Conservation (phyloP, 345 rosid species). For the Eucalyptus cladocalyx region DNA sequence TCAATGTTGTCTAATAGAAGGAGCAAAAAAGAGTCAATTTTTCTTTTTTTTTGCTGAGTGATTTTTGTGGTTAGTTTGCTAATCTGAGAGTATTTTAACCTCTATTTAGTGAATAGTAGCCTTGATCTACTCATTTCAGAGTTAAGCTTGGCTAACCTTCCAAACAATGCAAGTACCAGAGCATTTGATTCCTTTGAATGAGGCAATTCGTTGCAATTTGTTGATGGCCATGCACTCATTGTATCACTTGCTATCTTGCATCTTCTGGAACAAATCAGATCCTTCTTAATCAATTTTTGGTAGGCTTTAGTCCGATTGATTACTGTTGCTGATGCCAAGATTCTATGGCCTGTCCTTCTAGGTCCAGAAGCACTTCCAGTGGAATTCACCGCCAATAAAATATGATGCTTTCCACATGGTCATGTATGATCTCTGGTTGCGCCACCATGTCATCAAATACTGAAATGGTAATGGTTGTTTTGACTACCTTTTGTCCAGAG, state of each 20-base stretch:
- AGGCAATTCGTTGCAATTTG: neutral
- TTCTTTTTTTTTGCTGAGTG: neutral
- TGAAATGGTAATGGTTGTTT: neutral
- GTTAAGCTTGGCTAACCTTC: neutral
- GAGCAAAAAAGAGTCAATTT: neutral
- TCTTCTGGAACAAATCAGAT: neutral
- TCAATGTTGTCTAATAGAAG: neutral
- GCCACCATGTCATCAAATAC: constrained; percentile 80
- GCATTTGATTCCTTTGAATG: neutral
- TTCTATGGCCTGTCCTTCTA: constrained; percentile 11
- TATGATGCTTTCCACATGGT: constrained; percentile 93
- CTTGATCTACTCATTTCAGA: neutral
- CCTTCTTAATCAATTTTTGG: neutral
- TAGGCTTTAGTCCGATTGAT: neutral
- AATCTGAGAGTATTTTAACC: neutral
- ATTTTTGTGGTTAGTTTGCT: neutral
- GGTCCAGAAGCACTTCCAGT: constrained; percentile 94
- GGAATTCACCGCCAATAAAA: constrained; percentile 77
- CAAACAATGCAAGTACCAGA: neutral
- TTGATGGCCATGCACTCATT: neutral
- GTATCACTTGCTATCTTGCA: neutral
- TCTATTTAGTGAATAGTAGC: neutral
- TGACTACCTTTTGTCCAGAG: neutral
- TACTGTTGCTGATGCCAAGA: neutral
- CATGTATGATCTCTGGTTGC: constrained; percentile 92